These are phyloP conservation scores for Talaromyces amestolkiae DNA, from an alignment of 2,329 filamentous ascomycete genomes.

Conservation along the genomic window DNA sequence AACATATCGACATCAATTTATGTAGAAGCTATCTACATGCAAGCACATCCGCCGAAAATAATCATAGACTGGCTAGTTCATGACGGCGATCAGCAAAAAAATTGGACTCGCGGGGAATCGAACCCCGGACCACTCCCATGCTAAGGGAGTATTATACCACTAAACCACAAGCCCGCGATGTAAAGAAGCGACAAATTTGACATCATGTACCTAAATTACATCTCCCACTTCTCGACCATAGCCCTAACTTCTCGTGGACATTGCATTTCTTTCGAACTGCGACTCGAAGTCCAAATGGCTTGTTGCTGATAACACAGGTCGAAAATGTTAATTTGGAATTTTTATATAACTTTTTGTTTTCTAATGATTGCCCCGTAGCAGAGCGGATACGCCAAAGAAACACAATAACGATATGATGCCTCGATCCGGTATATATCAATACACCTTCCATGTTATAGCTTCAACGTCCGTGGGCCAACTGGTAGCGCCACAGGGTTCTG, in stretches of 20 bases:
- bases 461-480: not conserved
- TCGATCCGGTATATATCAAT: not conserved
- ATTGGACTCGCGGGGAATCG: slow-evolving; percentile 45
- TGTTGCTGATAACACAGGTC: not conserved
- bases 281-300: not conserved
- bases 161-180: slow-evolving; percentile 32
- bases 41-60: too few relatives aligned
- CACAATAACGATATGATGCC: not conserved
- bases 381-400: not conserved
- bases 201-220: not conserved
- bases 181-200: rapidly evolving
- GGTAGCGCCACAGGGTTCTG: not conserved
- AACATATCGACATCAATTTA: too few relatives aligned
- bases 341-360: too few relatives aligned
- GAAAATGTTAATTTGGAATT: not conserved
- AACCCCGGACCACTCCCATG: slow-evolving; percentile 44
- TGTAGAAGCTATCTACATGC: too few relatives aligned
- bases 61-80: too few relatives aligned
- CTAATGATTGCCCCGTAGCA: too few relatives aligned
- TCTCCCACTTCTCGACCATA: too few relatives aligned
- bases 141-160: slow-evolving; percentile 44
- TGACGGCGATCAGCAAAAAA: not conserved
- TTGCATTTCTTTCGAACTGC: not conserved
- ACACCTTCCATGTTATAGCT: not conserved
- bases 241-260: not conserved